Evolutionary conservation across 1,139 yeast species (phyloP).

Genomic region (Arxiozyma heterogenica): DNA sequence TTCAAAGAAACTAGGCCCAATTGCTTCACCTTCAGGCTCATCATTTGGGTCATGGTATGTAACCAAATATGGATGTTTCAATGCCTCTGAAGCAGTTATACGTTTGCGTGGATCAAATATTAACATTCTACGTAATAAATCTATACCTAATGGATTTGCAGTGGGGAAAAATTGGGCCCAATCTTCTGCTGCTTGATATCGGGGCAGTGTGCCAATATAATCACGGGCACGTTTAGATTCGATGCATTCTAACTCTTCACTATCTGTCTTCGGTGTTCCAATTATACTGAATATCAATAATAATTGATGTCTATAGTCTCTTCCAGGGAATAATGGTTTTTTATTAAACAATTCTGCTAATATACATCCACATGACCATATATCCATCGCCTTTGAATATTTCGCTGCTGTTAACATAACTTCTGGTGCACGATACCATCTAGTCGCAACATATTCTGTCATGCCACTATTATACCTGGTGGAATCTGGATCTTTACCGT

Average conservation of each 20-base stretch:
- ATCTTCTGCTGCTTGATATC: slow-evolving; percentile 42
- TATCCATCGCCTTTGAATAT: slow-evolving; percentile 89
- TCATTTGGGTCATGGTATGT: slow-evolving; percentile 77
- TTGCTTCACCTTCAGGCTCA: slow-evolving; percentile 69
- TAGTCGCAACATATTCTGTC: slow-evolving; percentile 95
- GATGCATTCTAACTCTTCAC: slow-evolving; percentile 71
- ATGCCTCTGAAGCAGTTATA: slow-evolving; percentile 70
- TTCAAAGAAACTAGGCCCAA: slow-evolving; percentile 71
- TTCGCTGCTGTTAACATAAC: slow-evolving; percentile 91
- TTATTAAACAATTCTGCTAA: slow-evolving; percentile 86
- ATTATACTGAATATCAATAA: slow-evolving; percentile 77
- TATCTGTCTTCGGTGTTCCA: slow-evolving; percentile 81
- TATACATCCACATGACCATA: slow-evolving; percentile 96
- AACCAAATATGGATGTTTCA: slow-evolving; percentile 70
- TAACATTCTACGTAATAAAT: slow-evolving; percentile 63
- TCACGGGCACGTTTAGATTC: slow-evolving; percentile 80
- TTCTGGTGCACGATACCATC: slow-evolving; percentile 98
- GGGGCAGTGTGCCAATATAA: slow-evolving; percentile 67
- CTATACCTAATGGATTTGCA: slow-evolving; percentile 63
- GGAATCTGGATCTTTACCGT: slow-evolving; percentile 6
- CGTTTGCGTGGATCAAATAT: slow-evolving; percentile 75
- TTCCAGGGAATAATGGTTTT: slow-evolving; percentile 86
- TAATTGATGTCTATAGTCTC: slow-evolving; percentile 86
- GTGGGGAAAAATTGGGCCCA: slow-evolving; percentile 45
- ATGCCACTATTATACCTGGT: slow-evolving; percentile 43